Evolutionary conservation across 306 rosid genomes (phyloP), one percentile per base, ranked within the genome.

Genomic region (Castanospermum australe): DNA sequence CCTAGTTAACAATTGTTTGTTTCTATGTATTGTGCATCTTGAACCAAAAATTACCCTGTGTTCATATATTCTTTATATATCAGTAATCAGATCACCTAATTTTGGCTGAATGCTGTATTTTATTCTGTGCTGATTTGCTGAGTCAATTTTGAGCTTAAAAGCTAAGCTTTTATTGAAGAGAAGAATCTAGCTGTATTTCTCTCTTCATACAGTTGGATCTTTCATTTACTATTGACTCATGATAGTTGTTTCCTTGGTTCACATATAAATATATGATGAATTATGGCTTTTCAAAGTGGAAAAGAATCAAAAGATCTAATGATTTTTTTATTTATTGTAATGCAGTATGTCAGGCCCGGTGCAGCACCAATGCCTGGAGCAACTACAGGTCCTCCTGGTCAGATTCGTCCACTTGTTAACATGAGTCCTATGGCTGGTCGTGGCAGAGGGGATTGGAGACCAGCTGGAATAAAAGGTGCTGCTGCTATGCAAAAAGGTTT

Each of bases 371-470:
- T 89, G 64, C 86, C 89, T 73, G 99, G 97, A 68, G 88, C 79
- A 61, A 2, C 93, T 61, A 54, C 86, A 86, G 97, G 87, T 70
- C 87, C 86, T 55, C 87, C 94, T 75, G 91, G 91, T 85, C 99
- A 84, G 89, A 88, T 88, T 89, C 99, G 98, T 75, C 98, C 99
- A 4, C 91, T 68, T 51, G 84, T 74, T 51, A 90, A 81, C 88
- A 73, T n/a, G n/a, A n/a, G n/a, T n/a, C n/a, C n/a, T n/a, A n/a
- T 91, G 89, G 75, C 84, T 84, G 99, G 99, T 83, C 94, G 98
- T 76, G 99, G 97, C 60, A 88, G 99, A 84, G 98, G 98, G 83
- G 99, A 96, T 54, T 96, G 99, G 99, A 92, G 98, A 89, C 97
- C 99, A 39, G 25, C 85, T 67, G 98, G 94, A 81, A 47, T 87